Evolutionary conservation across 768 basidiomycete genomes (phyloP).

Genomic region (Rhodotorula sphaerocarpa): DNA sequence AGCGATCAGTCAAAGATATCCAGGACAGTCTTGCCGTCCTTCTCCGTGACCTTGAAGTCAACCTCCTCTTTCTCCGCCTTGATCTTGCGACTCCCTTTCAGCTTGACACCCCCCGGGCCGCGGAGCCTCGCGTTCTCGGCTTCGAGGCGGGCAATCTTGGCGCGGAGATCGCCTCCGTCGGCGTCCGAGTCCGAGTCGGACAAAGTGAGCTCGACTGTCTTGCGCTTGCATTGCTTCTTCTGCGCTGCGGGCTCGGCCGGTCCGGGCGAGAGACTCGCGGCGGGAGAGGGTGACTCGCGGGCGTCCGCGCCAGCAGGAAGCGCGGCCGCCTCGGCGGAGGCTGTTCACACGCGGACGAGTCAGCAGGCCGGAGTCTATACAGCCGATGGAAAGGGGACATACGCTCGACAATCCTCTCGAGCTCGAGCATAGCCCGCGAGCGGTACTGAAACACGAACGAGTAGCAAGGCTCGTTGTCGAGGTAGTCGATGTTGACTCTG

Average conservation of each 20-base stretch:
- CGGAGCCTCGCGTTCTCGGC: not conserved
- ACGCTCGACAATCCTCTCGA: constrained; percentile 18
- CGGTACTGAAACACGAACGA: constrained; percentile 29
- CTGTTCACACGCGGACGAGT: too few species aligned
- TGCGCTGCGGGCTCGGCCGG: not conserved
- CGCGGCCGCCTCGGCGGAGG: too few species aligned
- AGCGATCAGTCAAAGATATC: not conserved
- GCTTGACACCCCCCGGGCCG: not conserved
- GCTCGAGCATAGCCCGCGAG: constrained; percentile 12
- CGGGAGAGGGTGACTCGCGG: not conserved
- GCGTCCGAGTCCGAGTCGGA: constrained; percentile 6
- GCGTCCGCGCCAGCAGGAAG: not conserved
- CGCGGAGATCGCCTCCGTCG: not conserved
- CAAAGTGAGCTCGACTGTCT: constrained; percentile 2
- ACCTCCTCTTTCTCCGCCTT: constrained; percentile 4
- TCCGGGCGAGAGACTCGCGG: not conserved
- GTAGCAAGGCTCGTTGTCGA: not conserved
- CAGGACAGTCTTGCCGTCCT: constrained; percentile 6
- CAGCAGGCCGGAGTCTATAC: too few species aligned
- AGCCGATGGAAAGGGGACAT: too few species aligned
- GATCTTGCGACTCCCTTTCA: constrained; percentile 6
- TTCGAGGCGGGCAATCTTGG: constrained; percentile 11
- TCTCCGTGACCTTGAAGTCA: constrained; percentile 10
- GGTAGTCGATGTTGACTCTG: too few species aligned
- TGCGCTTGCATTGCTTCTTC: not conserved